Evolutionary conservation across 2,329 filamentous ascomycete species (phyloP).

Genomic region (Fusarium floridanum): DNA sequence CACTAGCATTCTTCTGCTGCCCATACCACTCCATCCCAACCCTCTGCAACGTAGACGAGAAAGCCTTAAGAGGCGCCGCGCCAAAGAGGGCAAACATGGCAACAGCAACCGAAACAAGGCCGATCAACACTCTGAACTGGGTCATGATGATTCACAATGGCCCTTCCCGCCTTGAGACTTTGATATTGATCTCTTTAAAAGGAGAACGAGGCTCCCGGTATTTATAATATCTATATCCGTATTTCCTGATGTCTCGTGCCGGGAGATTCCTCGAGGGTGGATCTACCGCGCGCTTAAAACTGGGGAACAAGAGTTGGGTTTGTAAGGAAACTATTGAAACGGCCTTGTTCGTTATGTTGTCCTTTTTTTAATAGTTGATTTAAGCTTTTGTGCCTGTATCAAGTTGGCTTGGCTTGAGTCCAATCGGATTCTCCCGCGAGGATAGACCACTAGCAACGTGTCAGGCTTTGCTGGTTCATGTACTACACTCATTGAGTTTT

Average conservation of each 20-base stretch:
- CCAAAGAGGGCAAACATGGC: constrained; percentile 43
- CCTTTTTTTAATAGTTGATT: neutral
- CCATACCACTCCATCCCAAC: constrained; percentile 30
- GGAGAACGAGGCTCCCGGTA: constrained; percentile 3
- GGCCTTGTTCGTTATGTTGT: neutral
- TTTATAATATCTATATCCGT: constrained; percentile 39
- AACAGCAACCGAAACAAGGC: constrained; percentile 38
- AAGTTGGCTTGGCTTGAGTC: neutral
- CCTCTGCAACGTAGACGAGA: constrained; percentile 43
- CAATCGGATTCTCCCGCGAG: neutral
- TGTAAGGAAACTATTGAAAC: neutral
- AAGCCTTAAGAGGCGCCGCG: constrained; percentile 37
- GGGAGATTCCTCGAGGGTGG: constrained; percentile 25
- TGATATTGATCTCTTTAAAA: neutral
- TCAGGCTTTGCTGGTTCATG: neutral
- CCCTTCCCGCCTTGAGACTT: neutral
- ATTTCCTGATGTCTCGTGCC: constrained; percentile 34
- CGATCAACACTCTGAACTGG: constrained; percentile 39
- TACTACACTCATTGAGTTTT: neutral
- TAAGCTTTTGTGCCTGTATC: neutral
- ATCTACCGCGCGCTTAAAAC: constrained; percentile 29
- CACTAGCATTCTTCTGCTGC: constrained; percentile 22
- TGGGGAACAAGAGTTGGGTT: neutral
- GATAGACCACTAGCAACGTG: neutral
- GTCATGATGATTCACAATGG: constrained; percentile 32